Conservation (phyloP, 2,329 filamentous ascomycete genomes). For the Ophiostoma sp. region DNA sequence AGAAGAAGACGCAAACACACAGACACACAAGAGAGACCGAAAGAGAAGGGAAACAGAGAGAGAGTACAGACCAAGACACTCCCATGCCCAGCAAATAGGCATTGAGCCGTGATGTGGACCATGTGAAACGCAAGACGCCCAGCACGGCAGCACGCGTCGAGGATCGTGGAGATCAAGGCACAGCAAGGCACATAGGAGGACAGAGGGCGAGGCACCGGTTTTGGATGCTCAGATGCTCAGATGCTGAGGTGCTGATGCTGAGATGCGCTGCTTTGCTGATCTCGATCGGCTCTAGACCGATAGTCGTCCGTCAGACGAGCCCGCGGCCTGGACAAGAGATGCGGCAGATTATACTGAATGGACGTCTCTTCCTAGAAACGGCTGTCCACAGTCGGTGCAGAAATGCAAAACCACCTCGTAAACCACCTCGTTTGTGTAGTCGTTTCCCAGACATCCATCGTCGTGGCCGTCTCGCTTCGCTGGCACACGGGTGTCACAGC, state of each 20-base stretch:
- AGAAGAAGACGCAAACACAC: neutral
- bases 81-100: slow-evolving; percentile 9
- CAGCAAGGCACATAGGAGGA: neutral
- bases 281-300: neutral
- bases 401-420: neutral
- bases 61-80: neutral
- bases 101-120: neutral
- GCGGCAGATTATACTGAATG: neutral
- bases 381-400: neutral
- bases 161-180: neutral
- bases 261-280: neutral
- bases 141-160: neutral
- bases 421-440: neutral
- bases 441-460: neutral
- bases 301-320: neutral
- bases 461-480: neutral
- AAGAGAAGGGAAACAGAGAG: neutral
- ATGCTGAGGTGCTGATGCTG: too few species aligned
- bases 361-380: neutral
- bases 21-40: neutral
- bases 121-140: neutral
- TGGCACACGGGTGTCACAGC: neutral
- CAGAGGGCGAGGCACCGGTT: too few species aligned
- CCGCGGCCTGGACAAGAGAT: neutral
- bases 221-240: neutral